Base-by-base conservation (phyloP, 2,329 filamentous ascomycete species). In the Cladosporium velox region DNA sequence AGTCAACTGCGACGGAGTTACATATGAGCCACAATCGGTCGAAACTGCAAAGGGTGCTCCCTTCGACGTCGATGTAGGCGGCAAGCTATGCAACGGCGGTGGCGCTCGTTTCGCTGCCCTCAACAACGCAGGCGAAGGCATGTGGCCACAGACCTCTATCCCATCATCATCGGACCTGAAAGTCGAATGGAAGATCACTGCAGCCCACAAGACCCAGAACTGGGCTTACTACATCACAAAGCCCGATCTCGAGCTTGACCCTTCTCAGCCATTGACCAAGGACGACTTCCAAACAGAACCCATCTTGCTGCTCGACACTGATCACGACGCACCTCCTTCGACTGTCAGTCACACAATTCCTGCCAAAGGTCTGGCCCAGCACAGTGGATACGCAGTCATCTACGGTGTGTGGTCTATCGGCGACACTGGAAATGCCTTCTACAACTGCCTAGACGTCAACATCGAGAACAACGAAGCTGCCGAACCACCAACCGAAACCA, bases 401-500 rank as follows among this genome's bases (percentile, higher is more conserved):
- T 57, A 47, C 35, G 51, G 61, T 14, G 51, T 64, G 2, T 64
- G 61, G 61, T 44, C 61, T 30, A 64, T 64, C 26, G 61, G 61
- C 12, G 61, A 64, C 11, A 64, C 61, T 3, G 61, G 61, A 18
- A 64, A 64, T 34, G 61, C 61, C 10, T 64, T 64, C 35, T 64
- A 64, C 61, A 64, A 64, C 51, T 64, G 61, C 24, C 6, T 64
- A 5, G 61, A 64, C n/a, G 61, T 64, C 35, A 64, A 64, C n/a
- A 44, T 64, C 18, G 15, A 64, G 49, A 47, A 30, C 35, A 35
- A 41, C 51, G 32, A 18, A 10, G 51, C 61, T 24, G 32, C 32
- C 8, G 51, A 35, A 12, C 21, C 44, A n/a, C 59, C 59, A 14
- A 54, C 49, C 10, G 32, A 21, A 41, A 52, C n/a, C 47, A n/a